A percentile compares a stretch with the other conserved stretches of the same genome.
These are phyloP conservation scores for Alternaria incomplexa DNA, from an alignment of 2,329 filamentous ascomycete species.

Conservation along the genomic window DNA sequence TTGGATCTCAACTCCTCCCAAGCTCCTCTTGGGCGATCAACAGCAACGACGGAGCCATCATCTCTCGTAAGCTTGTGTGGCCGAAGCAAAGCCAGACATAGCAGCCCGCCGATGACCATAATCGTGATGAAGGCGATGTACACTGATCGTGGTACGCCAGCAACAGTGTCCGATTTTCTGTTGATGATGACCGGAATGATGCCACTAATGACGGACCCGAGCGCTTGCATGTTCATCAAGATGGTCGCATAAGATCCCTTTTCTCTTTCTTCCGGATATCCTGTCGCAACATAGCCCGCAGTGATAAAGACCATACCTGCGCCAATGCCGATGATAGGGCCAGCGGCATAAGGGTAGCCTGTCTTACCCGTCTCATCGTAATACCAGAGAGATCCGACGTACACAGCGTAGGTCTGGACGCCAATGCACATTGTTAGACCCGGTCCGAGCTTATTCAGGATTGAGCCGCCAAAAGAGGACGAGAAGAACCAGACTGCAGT, in stretches of 20 bases:
- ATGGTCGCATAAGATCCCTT: conserved; percentile 39
- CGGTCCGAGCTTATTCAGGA: conserved; percentile 40
- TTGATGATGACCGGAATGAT: conserved; percentile 44
- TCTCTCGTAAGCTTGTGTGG: conserved; percentile 38
- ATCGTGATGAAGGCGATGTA: conserved; percentile 40
- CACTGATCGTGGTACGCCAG: conserved; percentile 36
- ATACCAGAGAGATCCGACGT: conserved; percentile 42
- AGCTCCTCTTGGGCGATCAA: conserved; percentile 30
- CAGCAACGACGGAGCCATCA: conserved; percentile 37
- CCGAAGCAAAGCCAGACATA: conserved; percentile 31
- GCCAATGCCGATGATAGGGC: conserved; percentile 40
- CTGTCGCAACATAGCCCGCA: conserved; percentile 38
- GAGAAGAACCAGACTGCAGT: conserved; percentile 41
- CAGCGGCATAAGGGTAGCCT: conserved; percentile 38
- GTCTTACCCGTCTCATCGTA: conserved; percentile 41
- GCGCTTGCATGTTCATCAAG: conserved; percentile 40
- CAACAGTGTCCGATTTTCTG: conserved; percentile 33
- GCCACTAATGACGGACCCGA: conserved; percentile 37
- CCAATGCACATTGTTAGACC: conserved; percentile 41
- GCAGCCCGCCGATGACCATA: conserved; percentile 36
- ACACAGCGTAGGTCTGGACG: conserved; percentile 39
- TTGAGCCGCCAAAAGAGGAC: conserved; percentile 39
- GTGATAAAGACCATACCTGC: conserved; percentile 44
- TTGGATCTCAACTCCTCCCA: conserved; percentile 38
- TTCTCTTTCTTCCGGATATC: conserved; percentile 40